Percentiles rank a stretch among this genome's conserved stretches.
Evolutionary conservation across 2,329 filamentous ascomycete species (phyloP).

Genomic region (Ceratocystis alfenasii): DNA sequence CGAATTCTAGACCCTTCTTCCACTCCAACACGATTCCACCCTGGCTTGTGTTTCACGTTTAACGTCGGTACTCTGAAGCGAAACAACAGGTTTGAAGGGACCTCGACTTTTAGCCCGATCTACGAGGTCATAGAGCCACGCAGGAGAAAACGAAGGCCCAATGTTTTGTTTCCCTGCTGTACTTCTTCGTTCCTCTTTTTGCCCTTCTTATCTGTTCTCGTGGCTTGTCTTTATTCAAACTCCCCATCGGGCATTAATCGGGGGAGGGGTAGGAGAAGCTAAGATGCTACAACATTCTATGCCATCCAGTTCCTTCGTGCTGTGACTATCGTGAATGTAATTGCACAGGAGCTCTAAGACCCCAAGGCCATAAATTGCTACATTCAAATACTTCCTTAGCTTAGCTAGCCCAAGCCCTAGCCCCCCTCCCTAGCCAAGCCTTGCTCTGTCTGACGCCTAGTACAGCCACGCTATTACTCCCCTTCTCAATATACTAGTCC

Average conservation of each 20-base stretch:
- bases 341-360: not conserved
- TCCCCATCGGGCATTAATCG: not conserved
- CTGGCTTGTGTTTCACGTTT: not conserved
- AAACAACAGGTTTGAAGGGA: slow-evolving; percentile 2
- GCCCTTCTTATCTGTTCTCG: not conserved
- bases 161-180: not conserved
- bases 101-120: not conserved
- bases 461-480: not conserved
- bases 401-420: not conserved
- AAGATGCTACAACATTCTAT: not conserved
- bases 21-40: not conserved
- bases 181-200: not conserved
- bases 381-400: too few relatives aligned
- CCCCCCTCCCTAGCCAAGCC: not conserved
- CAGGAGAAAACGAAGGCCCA: not conserved
- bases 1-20: too few relatives aligned
- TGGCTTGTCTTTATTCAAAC: not conserved
- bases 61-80: slow-evolving; percentile 1
- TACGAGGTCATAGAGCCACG: slow-evolving; percentile 1
- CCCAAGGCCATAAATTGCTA: not conserved
- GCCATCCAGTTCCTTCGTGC: not conserved
- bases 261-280: too few relatives aligned
- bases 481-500: not conserved
- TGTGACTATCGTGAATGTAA: slow-evolving; percentile 1
- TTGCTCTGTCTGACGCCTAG: too few relatives aligned